Evolutionary conservation across 805 yeast genomes (phyloP).

Genomic region (Ogataea siamensis): DNA sequence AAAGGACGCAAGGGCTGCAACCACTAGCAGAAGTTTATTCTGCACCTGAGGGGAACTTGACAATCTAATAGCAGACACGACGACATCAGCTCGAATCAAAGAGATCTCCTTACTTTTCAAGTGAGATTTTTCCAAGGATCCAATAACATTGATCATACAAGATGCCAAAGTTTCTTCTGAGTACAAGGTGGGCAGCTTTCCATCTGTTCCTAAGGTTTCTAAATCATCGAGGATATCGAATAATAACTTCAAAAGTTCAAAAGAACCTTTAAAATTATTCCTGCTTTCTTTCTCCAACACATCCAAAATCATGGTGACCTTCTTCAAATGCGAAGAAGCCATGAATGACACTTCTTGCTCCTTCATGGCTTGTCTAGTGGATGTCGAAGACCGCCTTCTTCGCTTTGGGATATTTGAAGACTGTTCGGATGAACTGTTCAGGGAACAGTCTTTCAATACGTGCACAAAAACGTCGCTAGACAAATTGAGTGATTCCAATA

Average conservation of each 20-base stretch:
- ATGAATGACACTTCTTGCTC: conserved; percentile 66
- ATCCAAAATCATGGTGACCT: conserved; percentile 76
- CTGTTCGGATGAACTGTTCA: conserved; percentile 33
- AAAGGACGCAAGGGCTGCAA: conserved; percentile 81
- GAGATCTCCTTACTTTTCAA: conserved; percentile 50
- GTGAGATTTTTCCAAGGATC: conserved; percentile 44
- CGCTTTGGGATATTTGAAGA: conserved; percentile 58
- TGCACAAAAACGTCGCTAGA: conserved; percentile 56
- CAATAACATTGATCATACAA: conserved; percentile 73
- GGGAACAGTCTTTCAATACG: conserved; percentile 48
- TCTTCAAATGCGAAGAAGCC: conserved; percentile 77
- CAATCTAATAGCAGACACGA: conserved; percentile 86
- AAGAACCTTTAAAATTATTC: conserved; percentile 26
- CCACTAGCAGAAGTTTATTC: conserved; percentile 77
- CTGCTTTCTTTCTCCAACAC: conserved; percentile 55
- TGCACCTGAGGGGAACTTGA: conserved; percentile 94
- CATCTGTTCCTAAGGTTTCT: conserved; percentile 85
- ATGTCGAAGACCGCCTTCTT: conserved; percentile 78
- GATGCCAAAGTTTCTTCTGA: conserved; percentile 89
- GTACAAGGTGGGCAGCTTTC: conserved; percentile 85
- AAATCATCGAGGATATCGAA: conserved; percentile 69
- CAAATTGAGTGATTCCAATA: conserved; percentile 54
- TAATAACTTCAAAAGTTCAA: conserved; percentile 38
- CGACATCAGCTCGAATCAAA: conserved; percentile 79
- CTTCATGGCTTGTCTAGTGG: conserved; percentile 72